Evolutionary conservation across 345 rosid species (phyloP).

Genomic region (Geranium brycei): DNA sequence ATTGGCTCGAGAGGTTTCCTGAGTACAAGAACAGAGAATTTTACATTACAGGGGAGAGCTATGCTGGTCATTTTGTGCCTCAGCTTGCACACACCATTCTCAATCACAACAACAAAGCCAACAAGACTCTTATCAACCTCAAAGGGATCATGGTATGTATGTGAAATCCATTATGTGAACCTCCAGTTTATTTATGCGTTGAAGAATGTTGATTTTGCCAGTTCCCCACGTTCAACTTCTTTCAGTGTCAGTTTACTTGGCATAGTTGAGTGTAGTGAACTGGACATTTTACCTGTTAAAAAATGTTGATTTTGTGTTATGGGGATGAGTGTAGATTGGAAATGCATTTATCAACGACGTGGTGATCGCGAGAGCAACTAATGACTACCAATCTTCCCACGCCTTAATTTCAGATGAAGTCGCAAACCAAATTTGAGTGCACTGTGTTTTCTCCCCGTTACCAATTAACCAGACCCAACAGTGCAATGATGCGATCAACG

Average conservation of each 20-base stretch:
- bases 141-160: conserved; percentile 49
- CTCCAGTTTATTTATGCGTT: no score
- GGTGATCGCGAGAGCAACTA: conserved; percentile 55
- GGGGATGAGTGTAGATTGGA: conserved; percentile 36
- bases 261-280: no score
- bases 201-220: no score
- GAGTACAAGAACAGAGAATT: conserved; percentile 56
- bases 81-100: conserved; percentile 64
- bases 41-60: conserved; percentile 77
- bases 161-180: no score
- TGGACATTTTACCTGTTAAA: background rate
- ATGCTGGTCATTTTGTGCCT: conserved; percentile 81
- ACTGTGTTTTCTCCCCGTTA: conserved; percentile 42
- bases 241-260: no score
- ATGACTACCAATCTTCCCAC: conserved; percentile 46
- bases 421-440: conserved; percentile 11
- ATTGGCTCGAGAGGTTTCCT: conserved; percentile 79
- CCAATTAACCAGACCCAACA: conserved; percentile 8
- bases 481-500: conserved; percentile 26
- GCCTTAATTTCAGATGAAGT: conserved; percentile 46
- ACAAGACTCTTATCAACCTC: conserved; percentile 47
- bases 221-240: no score
- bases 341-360: conserved; percentile 71
- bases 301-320: background rate
- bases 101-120: conserved; percentile 28